Evolutionary conservation across 768 basidiomycete species (phyloP).

Genomic region (Xerocomus brunneocitrinus): DNA sequence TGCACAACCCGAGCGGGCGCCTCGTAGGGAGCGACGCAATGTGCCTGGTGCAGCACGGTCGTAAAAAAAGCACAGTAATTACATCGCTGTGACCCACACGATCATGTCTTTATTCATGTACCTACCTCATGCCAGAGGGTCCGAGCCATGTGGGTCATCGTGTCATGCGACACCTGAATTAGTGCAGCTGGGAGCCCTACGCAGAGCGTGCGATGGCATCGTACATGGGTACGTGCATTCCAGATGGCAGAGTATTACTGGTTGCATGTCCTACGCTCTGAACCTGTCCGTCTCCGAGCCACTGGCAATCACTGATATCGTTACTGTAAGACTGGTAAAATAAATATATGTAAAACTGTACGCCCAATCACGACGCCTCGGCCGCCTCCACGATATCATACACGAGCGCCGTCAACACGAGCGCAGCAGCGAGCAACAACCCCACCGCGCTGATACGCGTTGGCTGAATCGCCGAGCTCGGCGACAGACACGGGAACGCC

Average conservation of each 20-base stretch:
- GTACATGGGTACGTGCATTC: too few species aligned
- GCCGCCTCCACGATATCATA: slow-evolving; percentile 12
- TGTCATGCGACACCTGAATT: too few species aligned
- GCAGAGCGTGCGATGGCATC: too few species aligned
- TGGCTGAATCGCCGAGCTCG: slow-evolving; percentile 4
- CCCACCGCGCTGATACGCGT: slow-evolving; percentile 10
- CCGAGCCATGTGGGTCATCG: too few species aligned
- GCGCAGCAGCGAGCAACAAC: not conserved
- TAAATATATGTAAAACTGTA: not conserved
- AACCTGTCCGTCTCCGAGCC: too few species aligned
- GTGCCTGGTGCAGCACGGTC: slow-evolving; percentile 77
- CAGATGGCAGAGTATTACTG: too few species aligned
- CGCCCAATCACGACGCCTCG: not conserved
- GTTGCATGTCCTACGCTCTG: too few species aligned
- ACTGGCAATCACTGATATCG: not conserved
- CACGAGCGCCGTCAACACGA: slow-evolving; percentile 17
- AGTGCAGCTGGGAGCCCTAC: too few species aligned
- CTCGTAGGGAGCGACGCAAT: slow-evolving; percentile 68
- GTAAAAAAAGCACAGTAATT: slow-evolving; percentile 8
- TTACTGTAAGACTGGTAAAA: not conserved
- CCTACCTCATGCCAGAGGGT: too few species aligned
- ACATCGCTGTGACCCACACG: not conserved
- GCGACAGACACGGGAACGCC: slow-evolving; percentile 12
- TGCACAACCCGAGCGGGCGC: slow-evolving; percentile 63
- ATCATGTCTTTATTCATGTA: not conserved